Base-by-base conservation (phyloP, 139 green algal species). In the Auxenochlorella pyrenoidosa region DNA sequence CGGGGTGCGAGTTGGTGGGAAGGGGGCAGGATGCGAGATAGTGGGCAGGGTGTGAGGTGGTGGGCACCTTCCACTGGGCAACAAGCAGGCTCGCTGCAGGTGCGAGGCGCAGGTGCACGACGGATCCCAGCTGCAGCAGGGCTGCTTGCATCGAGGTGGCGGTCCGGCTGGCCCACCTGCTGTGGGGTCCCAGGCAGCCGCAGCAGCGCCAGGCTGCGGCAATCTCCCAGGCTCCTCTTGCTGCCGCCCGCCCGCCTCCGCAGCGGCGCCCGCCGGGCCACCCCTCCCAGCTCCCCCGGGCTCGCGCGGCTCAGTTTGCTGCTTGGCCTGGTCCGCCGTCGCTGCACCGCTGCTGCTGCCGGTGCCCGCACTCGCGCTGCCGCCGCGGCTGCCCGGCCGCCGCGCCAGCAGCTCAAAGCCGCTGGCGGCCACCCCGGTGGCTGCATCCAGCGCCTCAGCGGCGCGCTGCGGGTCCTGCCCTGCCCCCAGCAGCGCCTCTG, bases 401-500 rank as follows among this genome's bases (percentile, higher is more conserved):
- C 13, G 18, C 0, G 43, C 66, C 44, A 79, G 43, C 21, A 34
- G 65, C 28, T 78, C 82, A 79, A 86, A 86, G 19, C 58, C 41
- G 82, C 36, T 86, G n/a, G 43, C 43, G 12, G 30, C 16, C 30
- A 68, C 26, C 32, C 82, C 82, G 18, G 82, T 51, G 41, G 66
- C 82, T 10, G 82, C 82, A 47, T 86, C 82, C 41, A 86, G 82
- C 21, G 82, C 82, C 43, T 79, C 66, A 0, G 82, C 82, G 0
- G 82, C 82, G 32, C 21, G 22, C 43, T 43, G 12, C 12, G 82
- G 54, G 80, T 85, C 65, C 16, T 68, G 34, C 44, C 68, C 82
- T 16, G 66, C 43, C 4, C 66, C 66, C 43, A 66, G 43, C 82
- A 86, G 82, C 43, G 66, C 82, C 4, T 86, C 38, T 8, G 82